phyloP scores from a whole-genome alignment of 2,329 filamentous ascomycete genomes.

The Chaetothyriales sp. region DNA sequence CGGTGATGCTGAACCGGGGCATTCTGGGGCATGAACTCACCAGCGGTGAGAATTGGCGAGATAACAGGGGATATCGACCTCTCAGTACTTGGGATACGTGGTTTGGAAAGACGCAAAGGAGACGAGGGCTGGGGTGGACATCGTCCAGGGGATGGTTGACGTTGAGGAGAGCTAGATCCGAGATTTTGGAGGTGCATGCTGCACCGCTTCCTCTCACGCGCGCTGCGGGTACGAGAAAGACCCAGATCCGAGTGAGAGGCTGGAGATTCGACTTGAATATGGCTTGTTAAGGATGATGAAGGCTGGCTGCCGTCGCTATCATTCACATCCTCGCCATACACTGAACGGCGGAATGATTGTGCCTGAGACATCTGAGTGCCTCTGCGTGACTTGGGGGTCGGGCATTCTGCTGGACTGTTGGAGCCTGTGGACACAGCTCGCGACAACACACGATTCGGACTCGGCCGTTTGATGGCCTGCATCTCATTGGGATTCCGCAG shows the following conservation, averaged over 20 bases:
- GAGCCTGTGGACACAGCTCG: conserved; percentile 65
- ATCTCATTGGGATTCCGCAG: conserved; percentile 39
- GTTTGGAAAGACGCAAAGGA: conserved; percentile 71
- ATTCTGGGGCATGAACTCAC: conserved; percentile 44
- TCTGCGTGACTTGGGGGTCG: conserved; percentile 73
- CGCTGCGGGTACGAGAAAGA: conserved; percentile 59
- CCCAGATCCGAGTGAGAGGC: conserved; percentile 59
- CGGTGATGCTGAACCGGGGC: conserved; percentile 54
- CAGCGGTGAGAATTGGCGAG: conserved; percentile 70
- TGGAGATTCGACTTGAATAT: conserved; percentile 70
- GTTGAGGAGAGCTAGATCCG: conserved; percentile 51
- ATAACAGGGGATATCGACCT: conserved; percentile 56
- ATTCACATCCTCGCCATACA: conserved; percentile 68
- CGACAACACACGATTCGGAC: conserved; percentile 41
- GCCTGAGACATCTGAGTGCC: conserved; percentile 44
- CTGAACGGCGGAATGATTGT: conserved; percentile 50
- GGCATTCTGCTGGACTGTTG: conserved; percentile 77
- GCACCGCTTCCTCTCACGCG: conserved; percentile 67
- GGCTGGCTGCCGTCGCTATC: conserved; percentile 78
- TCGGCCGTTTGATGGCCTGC: conserved; percentile 28
- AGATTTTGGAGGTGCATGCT: conserved; percentile 72
- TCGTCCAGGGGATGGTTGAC: conserved; percentile 79
- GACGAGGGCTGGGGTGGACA: conserved; percentile 62
- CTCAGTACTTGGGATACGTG: conserved; percentile 47
- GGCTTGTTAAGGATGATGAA: conserved; percentile 58